Base-by-base conservation (phyloP, 2,329 filamentous ascomycete genomes). In the Clonostachys rosea region DNA sequence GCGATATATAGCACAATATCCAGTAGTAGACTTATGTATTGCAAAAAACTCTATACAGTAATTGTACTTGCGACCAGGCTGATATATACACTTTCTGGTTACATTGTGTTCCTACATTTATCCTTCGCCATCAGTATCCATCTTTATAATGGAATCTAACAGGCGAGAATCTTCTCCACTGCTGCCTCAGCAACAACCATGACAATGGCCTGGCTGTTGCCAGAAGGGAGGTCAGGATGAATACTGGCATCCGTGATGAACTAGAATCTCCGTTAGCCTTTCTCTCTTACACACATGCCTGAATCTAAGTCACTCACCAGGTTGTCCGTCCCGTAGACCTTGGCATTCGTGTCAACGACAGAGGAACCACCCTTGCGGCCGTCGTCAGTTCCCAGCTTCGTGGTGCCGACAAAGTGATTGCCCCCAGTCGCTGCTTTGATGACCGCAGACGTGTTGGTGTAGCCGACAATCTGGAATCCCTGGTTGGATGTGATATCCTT, bases 231-330 rank as follows among this genome's bases (percentile, higher is more conserved):
- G 12, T 60, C 50, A 13, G 60, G 60, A 4, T 63, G 60, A 46
- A 63, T 62, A 42, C 59, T 62, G 5, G 50, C 60, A 34, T 63
- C 60, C 5, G 58, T 56, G 7, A 63, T 54, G 18, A 62, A 62
- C 16, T 30, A 30, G 24, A 30, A 30, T 30, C 2, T 30, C 3
- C 4, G 24, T 30, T 30, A 30, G 24, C 24, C 8, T 30, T 30
- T 30, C 24, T 30, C 24, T 30, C 24, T 30, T 30, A 30, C 24
- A 30, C 4, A 2, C 24, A 30, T 30, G 24, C 24, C 24, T 30
- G 24, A 9, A 30, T 9, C 24, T 9, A 30, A 30, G 24, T 8
- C 24, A 30, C 24, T 30, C 24, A 30, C 24, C 24, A 63, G 35
- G 44, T 63, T 63, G 40, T 58, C 53, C 9, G 56, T 61, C 13